Conservation (phyloP, 441 rosid species). For the Pelargonium exstipulatum region DNA sequence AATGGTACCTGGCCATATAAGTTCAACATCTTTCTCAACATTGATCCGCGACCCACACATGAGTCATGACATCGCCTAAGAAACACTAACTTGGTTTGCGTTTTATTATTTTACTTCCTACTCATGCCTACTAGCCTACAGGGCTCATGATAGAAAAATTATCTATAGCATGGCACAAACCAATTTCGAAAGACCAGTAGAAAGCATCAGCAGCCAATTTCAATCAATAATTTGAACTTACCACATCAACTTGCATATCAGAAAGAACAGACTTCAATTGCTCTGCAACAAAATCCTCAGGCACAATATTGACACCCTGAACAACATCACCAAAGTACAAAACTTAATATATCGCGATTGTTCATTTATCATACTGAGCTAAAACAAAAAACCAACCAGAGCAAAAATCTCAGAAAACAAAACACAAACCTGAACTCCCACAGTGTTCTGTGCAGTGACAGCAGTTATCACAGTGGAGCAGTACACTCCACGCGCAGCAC, state of each 20-base stretch:
- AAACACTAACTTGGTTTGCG: background rate
- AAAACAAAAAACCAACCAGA: background rate
- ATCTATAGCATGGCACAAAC: background rate
- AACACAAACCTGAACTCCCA: constrained; percentile 64
- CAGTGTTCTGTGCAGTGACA: constrained; percentile 87
- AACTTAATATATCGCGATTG: too few species aligned
- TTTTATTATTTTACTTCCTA: background rate
- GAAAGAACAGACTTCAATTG: constrained; percentile 65
- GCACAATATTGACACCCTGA: constrained; percentile 45
- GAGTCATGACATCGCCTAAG: background rate
- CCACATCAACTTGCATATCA: constrained; percentile 74
- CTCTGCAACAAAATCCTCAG: constrained; percentile 48
- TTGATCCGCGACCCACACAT: background rate
- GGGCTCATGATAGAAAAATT: background rate
- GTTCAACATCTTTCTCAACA: too few species aligned
- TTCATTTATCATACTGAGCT: too few species aligned
- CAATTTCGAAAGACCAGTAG: background rate
- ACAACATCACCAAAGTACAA: constrained; percentile 1
- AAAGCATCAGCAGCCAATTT: background rate
- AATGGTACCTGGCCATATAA: too few species aligned
- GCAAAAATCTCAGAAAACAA: background rate
- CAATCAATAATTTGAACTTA: constrained; percentile 22
- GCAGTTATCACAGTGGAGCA: constrained; percentile 88
- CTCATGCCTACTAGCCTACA: background rate
- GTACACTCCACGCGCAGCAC: constrained; percentile 81